A percentile compares a stretch with the other conserved stretches of the same genome.
phyloP scores from a whole-genome alignment of 495 filamentous ascomycete species.

The Trichoderma asperelloides region DNA sequence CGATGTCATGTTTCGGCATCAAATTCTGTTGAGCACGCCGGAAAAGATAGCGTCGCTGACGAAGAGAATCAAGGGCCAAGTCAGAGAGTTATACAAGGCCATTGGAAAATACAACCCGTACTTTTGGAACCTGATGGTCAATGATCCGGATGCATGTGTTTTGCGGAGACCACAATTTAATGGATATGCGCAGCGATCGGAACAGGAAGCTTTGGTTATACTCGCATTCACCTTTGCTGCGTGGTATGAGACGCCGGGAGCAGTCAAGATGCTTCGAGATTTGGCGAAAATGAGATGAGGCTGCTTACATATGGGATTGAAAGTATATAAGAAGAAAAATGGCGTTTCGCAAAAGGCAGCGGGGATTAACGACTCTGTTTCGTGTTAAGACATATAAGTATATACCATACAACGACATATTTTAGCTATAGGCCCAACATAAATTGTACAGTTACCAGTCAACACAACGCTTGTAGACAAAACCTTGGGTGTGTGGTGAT shows the following conservation, averaged over 20 bases:
- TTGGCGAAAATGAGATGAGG: neutral
- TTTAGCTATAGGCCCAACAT: too few relatives aligned
- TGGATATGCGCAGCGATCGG: neutral
- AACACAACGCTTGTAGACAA: too few relatives aligned
- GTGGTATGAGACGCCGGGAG: slow-evolving; percentile 7
- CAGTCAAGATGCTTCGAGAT: neutral
- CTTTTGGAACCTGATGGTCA: neutral
- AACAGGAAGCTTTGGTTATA: neutral
- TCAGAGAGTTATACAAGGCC: neutral
- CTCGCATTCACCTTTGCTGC: neutral
- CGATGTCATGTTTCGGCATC: neutral
- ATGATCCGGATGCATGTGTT: neutral
- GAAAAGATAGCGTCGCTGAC: neutral
- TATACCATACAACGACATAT: too few relatives aligned
- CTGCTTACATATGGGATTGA: too few relatives aligned
- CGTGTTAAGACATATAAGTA: too few relatives aligned
- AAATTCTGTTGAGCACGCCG: neutral
- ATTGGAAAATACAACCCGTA: neutral
- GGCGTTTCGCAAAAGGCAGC: too few relatives aligned
- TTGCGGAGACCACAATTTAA: neutral
- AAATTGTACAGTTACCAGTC: too few relatives aligned
- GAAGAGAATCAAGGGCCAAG: neutral
- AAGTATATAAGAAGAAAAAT: too few relatives aligned
- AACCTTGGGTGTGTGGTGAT: too few relatives aligned
- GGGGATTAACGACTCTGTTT: too few relatives aligned